phyloP scores from a whole-genome alignment of 306 rosid species.

The Phaseolus lunatus region DNA sequence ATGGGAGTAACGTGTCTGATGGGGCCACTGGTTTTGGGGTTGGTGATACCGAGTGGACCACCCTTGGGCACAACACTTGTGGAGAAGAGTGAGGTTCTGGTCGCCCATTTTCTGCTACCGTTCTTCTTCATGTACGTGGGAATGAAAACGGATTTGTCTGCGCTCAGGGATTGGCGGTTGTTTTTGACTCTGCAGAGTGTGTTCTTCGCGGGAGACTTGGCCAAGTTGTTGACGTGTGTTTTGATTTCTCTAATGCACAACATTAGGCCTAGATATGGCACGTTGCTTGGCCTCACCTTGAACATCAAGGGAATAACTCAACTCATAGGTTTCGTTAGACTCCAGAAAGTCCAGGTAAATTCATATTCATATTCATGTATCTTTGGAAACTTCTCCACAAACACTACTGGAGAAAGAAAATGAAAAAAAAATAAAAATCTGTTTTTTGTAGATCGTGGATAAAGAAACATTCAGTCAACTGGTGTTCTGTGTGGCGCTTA shows the following conservation, averaged over 20 bases:
- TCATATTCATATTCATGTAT: too few relatives aligned
- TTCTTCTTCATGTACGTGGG: constrained; percentile 41
- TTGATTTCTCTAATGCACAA: constrained; percentile 43
- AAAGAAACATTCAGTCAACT: constrained; percentile 36
- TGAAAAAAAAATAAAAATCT: too few relatives aligned
- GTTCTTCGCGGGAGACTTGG: neutral
- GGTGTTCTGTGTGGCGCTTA: constrained; percentile 32
- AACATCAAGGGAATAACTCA: constrained; percentile 59
- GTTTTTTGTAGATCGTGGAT: constrained; percentile 55
- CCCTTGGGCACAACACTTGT: constrained; percentile 46
- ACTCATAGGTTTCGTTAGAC: constrained; percentile 7
- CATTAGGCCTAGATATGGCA: constrained; percentile 45
- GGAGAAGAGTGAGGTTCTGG: constrained; percentile 24
- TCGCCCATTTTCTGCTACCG: constrained; percentile 36
- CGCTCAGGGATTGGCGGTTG: neutral
- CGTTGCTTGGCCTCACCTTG: constrained; percentile 52
- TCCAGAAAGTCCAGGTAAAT: constrained; percentile 38
- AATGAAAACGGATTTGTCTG: neutral
- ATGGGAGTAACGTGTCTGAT: constrained; percentile 1
- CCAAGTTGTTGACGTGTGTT: constrained; percentile 43
- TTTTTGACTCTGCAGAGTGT: constrained; percentile 27
- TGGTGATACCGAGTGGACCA: constrained; percentile 47
- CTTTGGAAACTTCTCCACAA: too few relatives aligned
- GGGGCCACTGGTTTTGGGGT: constrained; percentile 42
- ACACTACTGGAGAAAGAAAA: too few relatives aligned